Percentiles rank a stretch among this genome's conserved stretches.
Conservation (phyloP, 164 flowering plant genomes). For the Euptelea pleiosperma region DNA sequence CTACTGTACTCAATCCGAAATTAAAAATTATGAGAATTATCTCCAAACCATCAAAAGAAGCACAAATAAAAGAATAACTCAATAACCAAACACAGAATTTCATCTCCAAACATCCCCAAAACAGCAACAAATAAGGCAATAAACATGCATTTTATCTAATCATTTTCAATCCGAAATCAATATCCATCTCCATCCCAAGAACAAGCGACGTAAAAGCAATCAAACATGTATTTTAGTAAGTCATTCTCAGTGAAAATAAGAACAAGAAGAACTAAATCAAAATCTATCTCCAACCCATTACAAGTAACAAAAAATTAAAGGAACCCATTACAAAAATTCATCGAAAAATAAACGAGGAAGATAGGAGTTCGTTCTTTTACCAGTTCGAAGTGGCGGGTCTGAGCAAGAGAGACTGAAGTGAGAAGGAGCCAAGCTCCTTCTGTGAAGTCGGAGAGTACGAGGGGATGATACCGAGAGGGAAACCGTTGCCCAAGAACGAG, state of each 20-base stretch:
- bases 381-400: slow-evolving; percentile 35
- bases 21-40: too few relatives aligned
- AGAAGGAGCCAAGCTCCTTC: slow-evolving; percentile 60
- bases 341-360: not conserved
- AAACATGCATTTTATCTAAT: not conserved
- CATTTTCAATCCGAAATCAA: not conserved
- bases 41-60: not conserved
- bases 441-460: slow-evolving; percentile 45
- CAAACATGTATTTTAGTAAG: not conserved
- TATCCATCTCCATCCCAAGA: not conserved
- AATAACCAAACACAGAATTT: not conserved
- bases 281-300: not conserved
- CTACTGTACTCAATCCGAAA: too few relatives aligned
- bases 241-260: not conserved
- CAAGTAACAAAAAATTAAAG: not conserved
- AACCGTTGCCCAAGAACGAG: slow-evolving; percentile 48
- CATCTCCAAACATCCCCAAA: not conserved
- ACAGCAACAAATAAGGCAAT: not conserved
- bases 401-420: slow-evolving; percentile 63
- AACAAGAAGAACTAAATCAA: not conserved
- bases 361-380: slow-evolving; percentile 24
- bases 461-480: slow-evolving; percentile 82
- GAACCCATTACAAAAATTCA: not conserved
- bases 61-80: not conserved
- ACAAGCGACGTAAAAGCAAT: too few relatives aligned